phyloP scores from a whole-genome alignment of 1,284 basidiomycete species.

The Gomphus bonarii region DNA sequence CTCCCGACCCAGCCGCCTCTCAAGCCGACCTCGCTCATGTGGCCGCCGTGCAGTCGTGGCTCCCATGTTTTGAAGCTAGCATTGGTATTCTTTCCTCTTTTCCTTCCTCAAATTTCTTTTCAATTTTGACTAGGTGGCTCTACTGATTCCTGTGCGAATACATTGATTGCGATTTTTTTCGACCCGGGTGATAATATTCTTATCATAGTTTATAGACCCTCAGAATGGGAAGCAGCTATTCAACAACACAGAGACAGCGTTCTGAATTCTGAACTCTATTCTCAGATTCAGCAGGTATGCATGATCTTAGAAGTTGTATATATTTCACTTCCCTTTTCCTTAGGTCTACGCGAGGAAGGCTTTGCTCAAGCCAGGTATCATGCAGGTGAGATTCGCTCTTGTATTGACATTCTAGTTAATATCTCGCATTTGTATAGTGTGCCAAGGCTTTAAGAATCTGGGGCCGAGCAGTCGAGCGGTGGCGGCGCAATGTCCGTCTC shows the following conservation, averaged over 20 bases:
- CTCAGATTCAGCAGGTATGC: neutral
- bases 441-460: neutral
- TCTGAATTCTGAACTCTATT: neutral
- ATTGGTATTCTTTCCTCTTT: neutral
- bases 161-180: neutral
- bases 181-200: neutral
- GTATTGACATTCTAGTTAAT: neutral
- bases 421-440: neutral
- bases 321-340: neutral
- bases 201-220: neutral
- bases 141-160: neutral
- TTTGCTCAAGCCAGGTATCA: neutral
- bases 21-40: neutral
- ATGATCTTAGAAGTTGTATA: neutral
- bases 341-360: conserved; percentile 7
- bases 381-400: neutral
- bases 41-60: conserved; percentile 6
- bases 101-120: neutral
- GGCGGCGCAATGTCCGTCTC: neutral
- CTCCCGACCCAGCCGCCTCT: neutral
- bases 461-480: neutral
- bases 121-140: neutral
- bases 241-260: neutral
- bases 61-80: neutral
- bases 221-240: neutral